These are phyloP conservation scores for Shiraia sp. DNA, from an alignment of 2,329 filamentous ascomycete genomes.

Conservation along the genomic window DNA sequence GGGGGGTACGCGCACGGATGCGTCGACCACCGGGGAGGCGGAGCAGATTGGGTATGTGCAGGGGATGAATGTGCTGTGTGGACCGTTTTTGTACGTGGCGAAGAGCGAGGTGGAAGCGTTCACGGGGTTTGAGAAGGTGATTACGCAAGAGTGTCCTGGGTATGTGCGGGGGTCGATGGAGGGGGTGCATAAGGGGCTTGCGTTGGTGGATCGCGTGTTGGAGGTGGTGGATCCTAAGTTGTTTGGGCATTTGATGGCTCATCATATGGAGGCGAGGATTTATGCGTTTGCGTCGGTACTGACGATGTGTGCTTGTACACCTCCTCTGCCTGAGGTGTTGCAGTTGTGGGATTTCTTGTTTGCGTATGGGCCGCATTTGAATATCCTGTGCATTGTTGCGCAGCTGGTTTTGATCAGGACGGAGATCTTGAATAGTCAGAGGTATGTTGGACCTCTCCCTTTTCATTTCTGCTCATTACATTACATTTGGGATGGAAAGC, in stretches of 20 bases:
- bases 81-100: constrained; percentile 92
- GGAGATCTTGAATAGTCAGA: constrained; percentile 79
- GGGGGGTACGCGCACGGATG: constrained; percentile 32
- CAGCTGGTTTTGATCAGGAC: constrained; percentile 88
- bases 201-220: constrained; percentile 88
- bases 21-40: constrained; percentile 49
- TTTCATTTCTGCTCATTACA: not conserved
- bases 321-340: constrained; percentile 89
- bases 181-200: constrained; percentile 89
- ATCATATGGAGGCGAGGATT: constrained; percentile 88
- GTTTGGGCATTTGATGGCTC: constrained; percentile 78
- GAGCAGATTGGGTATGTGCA: constrained; percentile 90
- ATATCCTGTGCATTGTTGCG: constrained; percentile 94
- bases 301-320: constrained; percentile 93
- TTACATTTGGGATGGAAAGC: not conserved
- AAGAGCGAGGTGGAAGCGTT: constrained; percentile 95
- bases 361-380: constrained; percentile 91
- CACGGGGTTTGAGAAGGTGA: constrained; percentile 82
- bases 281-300: constrained; percentile 96
- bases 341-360: constrained; percentile 97
- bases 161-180: constrained; percentile 98
- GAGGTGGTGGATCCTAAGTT: constrained; percentile 90
- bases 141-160: constrained; percentile 85
- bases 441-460: constrained; percentile 56
- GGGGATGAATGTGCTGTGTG: constrained; percentile 97